Percentiles rank a stretch among this genome's conserved stretches.
phyloP scores from a whole-genome alignment of 2,329 filamentous ascomycete genomes.

The Sporothrix pseudoabietina region DNA sequence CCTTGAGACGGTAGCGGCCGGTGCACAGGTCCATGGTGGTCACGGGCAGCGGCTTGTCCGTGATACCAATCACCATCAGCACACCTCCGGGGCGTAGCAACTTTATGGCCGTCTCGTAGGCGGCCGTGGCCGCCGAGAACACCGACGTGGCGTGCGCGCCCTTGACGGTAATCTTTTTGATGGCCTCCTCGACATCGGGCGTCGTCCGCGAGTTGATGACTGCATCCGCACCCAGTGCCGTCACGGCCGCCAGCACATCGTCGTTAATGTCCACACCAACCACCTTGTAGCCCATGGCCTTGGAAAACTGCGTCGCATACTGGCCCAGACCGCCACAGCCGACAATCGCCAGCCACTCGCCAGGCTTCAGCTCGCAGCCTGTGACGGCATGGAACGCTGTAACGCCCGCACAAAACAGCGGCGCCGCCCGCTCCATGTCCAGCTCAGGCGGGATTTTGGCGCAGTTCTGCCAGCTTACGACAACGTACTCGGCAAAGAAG shows the following conservation, averaged over 20 bases:
- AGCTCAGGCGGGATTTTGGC: constrained; percentile 37
- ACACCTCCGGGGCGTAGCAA: constrained; percentile 26
- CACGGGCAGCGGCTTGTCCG: constrained; percentile 26
- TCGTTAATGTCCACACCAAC: constrained; percentile 37
- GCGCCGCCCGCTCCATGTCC: constrained; percentile 36
- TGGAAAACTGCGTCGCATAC: constrained; percentile 37
- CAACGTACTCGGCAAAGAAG: constrained; percentile 39
- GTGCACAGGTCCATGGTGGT: constrained; percentile 29
- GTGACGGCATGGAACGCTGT: constrained; percentile 73
- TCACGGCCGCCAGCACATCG: constrained; percentile 33
- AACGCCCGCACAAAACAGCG: constrained; percentile 40
- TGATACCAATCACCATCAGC: constrained; percentile 30
- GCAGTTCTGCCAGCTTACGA: constrained; percentile 37
- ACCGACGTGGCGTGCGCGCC: constrained; percentile 29
- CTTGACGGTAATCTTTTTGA: constrained; percentile 1
- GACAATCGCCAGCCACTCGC: constrained; percentile 38
- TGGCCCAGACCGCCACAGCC: constrained; percentile 39
- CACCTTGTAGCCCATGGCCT: constrained; percentile 37
- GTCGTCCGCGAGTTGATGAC: constrained; percentile 17
- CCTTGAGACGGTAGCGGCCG: constrained; percentile 33
- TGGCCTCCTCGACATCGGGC: not conserved
- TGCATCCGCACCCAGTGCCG: constrained; percentile 23
- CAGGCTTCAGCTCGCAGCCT: constrained; percentile 57
- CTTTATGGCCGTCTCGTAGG: constrained; percentile 20
- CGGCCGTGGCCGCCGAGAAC: constrained; percentile 27